Conservation (phyloP, 2,329 filamentous ascomycete species). For the Penicillium decumbens region DNA sequence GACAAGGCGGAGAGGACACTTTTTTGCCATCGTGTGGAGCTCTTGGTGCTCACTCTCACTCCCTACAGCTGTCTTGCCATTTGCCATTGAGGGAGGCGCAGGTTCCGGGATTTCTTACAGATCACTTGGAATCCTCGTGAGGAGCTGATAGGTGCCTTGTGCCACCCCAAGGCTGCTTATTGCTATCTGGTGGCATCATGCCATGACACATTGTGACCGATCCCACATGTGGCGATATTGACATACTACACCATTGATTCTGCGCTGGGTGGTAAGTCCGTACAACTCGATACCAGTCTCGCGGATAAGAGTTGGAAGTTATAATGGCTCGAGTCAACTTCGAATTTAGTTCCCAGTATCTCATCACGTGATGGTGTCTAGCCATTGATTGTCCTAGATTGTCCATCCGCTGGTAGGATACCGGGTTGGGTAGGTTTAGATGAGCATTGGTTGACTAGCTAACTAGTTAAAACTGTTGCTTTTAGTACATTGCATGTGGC, state of each 20-base stretch:
- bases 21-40: constrained; percentile 16
- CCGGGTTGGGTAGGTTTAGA: too few relatives aligned
- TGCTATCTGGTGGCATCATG: not conserved
- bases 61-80: not conserved
- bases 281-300: too few relatives aligned
- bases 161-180: not conserved
- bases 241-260: not conserved
- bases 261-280: too few relatives aligned
- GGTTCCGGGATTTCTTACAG: not conserved
- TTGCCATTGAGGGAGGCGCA: not conserved
- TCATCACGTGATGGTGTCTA: not conserved
- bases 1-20: constrained; percentile 26
- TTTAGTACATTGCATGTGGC: too few relatives aligned
- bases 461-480: too few relatives aligned
- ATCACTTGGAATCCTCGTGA: not conserved
- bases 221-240: not conserved
- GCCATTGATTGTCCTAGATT: too few relatives aligned
- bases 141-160: not conserved
- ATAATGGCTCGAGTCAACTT: not conserved
- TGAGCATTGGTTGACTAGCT: too few relatives aligned
- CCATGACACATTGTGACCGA: not conserved
- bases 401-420: too few relatives aligned
- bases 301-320: too few relatives aligned
- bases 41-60: not conserved
- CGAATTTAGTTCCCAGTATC: not conserved